Base-by-base conservation (phyloP, 306 rosid genomes). In the Betula pendula region DNA sequence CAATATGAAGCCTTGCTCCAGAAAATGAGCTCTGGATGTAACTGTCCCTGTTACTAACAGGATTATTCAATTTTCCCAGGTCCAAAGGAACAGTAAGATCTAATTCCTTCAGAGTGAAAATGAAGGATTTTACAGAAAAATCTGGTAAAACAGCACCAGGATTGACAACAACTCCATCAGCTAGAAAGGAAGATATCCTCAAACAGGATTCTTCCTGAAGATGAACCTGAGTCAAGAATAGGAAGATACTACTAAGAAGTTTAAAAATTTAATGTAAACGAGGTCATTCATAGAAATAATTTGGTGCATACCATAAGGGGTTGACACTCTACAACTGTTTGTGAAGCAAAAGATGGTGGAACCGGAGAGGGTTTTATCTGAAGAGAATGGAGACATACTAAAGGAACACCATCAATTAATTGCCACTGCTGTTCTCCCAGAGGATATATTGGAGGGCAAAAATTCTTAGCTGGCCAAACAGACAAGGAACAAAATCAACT, bases 371-470 rank as follows among this genome's bases (percentile, higher is more conserved):
- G 98, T 77, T 89, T 90, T 84, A 83, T 75, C 84, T 90, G 93
- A 78, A 94, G 93, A 78, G 96, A 82, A 79, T 92, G 92, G 76
- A 94, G 90, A 78, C 87, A 84, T 58, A 94, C 71, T 77, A 94
- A 73, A 90, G 98, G 96, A 73, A 84, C 86, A 62, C 85, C 90
- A 81, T 82, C 82, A 16, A 76, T 87, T 75, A 81, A 79, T 49
- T 90, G 97, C 96, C 91, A 89, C 74, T 77, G 87, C 83, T 87
- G 94, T 63, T 87, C 88, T 82, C 82, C 87, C 69, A 94, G 52
- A 80, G 98, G 98, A 85, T 89, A 94, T 89, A 94, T 94, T 47
- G 94, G 98, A 74, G 97, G 90, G 82, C 87, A 92, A 80, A 94
- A 94, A 82, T 87, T 79, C 79, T 83, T 89, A 76, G 89, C 98